Evolutionary conservation across 108 stramenopile genomes (phyloP).

Genomic region (Skeletonema tropicum): DNA sequence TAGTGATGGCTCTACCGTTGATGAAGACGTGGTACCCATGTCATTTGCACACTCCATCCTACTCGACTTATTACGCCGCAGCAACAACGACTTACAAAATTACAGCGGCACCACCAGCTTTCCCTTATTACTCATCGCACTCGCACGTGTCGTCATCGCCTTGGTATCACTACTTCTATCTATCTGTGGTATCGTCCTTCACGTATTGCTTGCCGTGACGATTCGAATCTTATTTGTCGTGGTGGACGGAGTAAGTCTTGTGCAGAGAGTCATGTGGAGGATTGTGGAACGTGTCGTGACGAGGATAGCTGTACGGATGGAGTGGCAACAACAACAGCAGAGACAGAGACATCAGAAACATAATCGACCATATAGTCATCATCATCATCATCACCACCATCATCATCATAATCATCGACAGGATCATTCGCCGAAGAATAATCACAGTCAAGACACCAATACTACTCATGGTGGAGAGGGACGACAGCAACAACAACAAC

Average conservation of each 20-base stretch:
- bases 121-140: not conserved
- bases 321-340: not conserved
- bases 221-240: constrained; percentile 5
- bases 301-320: not conserved
- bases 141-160: constrained; percentile 3
- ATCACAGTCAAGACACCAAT: not conserved
- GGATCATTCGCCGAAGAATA: no score
- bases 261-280: not conserved
- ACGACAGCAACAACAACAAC: no score
- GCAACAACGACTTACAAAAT: not conserved
- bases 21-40: not conserved
- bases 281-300: not conserved
- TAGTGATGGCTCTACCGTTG: not conserved
- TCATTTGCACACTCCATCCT: not conserved
- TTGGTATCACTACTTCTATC: not conserved
- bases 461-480: not conserved
- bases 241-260: not conserved
- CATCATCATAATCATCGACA: no score
- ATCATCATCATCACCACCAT: no score
- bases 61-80: not conserved
- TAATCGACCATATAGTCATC: not conserved
- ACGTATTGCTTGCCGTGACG: not conserved
- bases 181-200: not conserved
- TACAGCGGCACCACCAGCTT: not conserved
- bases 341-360: no score